A percentile compares a stretch with the other conserved stretches of the same genome.
phyloP scores from a whole-genome alignment of 2,329 filamentous ascomycete species.

The Talaromyces sp. region DNA sequence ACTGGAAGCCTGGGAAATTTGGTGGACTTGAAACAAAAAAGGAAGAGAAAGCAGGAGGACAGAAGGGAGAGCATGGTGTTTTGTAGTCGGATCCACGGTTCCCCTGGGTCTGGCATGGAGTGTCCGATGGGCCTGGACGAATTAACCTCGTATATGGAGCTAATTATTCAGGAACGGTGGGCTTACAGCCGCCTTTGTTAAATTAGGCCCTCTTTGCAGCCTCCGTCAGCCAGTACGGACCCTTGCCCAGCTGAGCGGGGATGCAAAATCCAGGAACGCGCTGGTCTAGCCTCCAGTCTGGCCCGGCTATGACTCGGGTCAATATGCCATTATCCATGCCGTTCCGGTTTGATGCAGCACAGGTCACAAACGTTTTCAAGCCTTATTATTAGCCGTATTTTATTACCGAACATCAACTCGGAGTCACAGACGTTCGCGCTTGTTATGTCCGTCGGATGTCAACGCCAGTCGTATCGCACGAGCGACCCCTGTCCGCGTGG shows the following conservation, averaged over 20 bases:
- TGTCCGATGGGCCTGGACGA: not conserved
- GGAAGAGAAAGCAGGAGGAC: slow-evolving; percentile 1
- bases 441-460: not conserved
- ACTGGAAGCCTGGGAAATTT: slow-evolving; percentile 4
- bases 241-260: not conserved
- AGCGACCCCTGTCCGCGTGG: not conserved
- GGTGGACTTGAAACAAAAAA: slow-evolving; percentile 10
- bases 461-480: not conserved
- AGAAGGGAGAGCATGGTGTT: slow-evolving; percentile 2
- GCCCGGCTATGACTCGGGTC: not conserved
- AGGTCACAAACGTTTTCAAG: not conserved
- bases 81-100: slow-evolving; percentile 1
- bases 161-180: not conserved
- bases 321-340: not conserved
- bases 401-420: not conserved
- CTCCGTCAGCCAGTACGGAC: not conserved
- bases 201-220: not conserved
- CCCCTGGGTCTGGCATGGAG: not conserved
- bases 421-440: not conserved
- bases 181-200: not conserved
- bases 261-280: not conserved
- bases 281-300: not conserved
- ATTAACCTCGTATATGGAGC: not conserved
- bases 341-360: not conserved
- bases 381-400: not conserved